Evolutionary conservation across 2,329 filamentous ascomycete genomes (phyloP).

Genomic region (Rhynchosporium graminicola): DNA sequence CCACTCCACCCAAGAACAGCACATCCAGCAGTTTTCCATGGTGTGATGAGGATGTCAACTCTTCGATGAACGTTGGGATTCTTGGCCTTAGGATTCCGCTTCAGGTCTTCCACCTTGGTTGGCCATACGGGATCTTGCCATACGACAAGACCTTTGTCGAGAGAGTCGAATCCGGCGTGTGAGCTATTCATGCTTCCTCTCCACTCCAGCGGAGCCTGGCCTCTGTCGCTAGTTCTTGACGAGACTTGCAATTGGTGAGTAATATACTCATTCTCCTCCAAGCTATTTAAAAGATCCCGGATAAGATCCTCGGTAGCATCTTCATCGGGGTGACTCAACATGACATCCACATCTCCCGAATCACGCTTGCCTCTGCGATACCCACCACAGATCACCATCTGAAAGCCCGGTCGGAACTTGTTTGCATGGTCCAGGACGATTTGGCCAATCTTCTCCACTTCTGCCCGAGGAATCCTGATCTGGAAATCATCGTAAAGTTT

Average conservation of each 20-base stretch:
- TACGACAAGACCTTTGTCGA: slow-evolving; percentile 90
- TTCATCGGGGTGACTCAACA: slow-evolving; percentile 78
- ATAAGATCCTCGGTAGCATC: slow-evolving; percentile 69
- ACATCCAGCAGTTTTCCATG: slow-evolving; percentile 87
- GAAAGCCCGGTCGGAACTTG: slow-evolving; percentile 56
- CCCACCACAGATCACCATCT: slow-evolving; percentile 65
- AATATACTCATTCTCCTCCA: slow-evolving; percentile 71
- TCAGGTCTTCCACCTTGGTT: slow-evolving; percentile 41
- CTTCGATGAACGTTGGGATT: slow-evolving; percentile 78
- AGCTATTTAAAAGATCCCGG: slow-evolving; percentile 64
- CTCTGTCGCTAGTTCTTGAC: slow-evolving; percentile 69
- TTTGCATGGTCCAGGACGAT: slow-evolving; percentile 68
- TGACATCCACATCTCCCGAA: slow-evolving; percentile 81
- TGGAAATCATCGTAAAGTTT: slow-evolving; percentile 91
- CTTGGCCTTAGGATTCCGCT: slow-evolving; percentile 42
- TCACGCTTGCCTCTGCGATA: slow-evolving; percentile 65
- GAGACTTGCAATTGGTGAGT: slow-evolving; percentile 79
- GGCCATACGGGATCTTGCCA: slow-evolving; percentile 73
- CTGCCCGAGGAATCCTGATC: slow-evolving; percentile 66
- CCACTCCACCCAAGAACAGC: slow-evolving; percentile 87
- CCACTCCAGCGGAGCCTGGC: slow-evolving; percentile 61
- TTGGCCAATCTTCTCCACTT: slow-evolving; percentile 70
- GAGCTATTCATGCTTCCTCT: slow-evolving; percentile 44
- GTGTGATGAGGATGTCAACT: slow-evolving; percentile 88
- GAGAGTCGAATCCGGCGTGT: slow-evolving; percentile 74